Percentiles rank a stretch among this genome's conserved stretches.
These are phyloP conservation scores for Vigna hirtella DNA, from an alignment of 306 rosid species.

Conservation along the genomic window DNA sequence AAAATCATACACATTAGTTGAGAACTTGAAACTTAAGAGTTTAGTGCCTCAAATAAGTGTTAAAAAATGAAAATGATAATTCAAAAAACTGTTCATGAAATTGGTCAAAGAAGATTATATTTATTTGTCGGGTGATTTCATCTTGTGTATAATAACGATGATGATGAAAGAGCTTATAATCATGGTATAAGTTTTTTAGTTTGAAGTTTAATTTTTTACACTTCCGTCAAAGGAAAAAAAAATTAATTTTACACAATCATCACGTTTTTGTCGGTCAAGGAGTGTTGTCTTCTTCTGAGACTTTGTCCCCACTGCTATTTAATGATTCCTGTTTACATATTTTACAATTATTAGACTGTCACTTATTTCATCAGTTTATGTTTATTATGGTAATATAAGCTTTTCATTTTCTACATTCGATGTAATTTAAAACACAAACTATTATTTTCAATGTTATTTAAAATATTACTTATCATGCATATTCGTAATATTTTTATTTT, in stretches of 20 bases:
- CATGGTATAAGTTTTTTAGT: background rate
- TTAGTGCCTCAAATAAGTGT: background rate
- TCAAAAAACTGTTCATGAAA: background rate
- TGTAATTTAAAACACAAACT: background rate
- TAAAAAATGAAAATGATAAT: background rate
- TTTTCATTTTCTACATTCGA: background rate
- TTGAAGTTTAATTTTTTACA: background rate
- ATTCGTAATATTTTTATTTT: too few relatives aligned
- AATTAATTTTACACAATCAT: background rate
- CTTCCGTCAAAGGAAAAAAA: too few relatives aligned
- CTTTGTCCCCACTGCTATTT: background rate
- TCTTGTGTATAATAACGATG: background rate
- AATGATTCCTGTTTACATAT: background rate
- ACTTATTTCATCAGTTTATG: background rate
- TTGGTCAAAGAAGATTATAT: background rate
- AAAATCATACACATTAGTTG: background rate
- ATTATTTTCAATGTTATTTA: background rate
- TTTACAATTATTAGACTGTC: background rate
- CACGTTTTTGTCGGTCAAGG: background rate
- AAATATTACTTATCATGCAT: background rate
- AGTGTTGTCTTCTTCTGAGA: constrained; percentile 12
- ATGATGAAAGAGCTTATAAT: background rate
- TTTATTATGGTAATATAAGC: background rate
- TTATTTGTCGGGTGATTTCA: background rate
- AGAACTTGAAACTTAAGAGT: background rate